Evolutionary conservation across 257 asterid genomes (phyloP).

Genomic region (Scutellaria baicalensis): DNA sequence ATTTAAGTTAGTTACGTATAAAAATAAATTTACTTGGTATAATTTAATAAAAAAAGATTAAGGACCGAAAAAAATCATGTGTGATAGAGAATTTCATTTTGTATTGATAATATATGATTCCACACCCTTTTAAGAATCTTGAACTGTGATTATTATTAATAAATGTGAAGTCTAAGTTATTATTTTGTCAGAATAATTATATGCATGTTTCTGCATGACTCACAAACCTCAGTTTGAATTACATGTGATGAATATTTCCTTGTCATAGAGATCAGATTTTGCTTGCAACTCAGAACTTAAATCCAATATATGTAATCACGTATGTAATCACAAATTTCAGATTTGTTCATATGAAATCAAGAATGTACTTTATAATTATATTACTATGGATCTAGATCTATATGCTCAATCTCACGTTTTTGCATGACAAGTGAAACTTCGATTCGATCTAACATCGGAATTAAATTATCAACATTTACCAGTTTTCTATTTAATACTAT

Average conservation of each 20-base stretch:
- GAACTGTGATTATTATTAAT: neutral
- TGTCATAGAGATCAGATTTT: neutral
- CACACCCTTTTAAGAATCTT: neutral
- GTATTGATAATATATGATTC: too few species aligned
- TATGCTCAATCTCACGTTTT: neutral
- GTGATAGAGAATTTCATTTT: too few species aligned
- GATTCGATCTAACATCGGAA: neutral
- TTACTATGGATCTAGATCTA: neutral
- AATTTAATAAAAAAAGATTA: too few species aligned
- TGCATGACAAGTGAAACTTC: neutral
- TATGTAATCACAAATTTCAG: too few species aligned
- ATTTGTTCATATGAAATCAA: neutral
- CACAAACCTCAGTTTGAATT: neutral
- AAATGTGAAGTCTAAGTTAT: neutral
- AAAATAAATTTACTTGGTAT: too few species aligned
- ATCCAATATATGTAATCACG: too few species aligned
- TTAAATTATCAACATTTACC: too few species aligned
- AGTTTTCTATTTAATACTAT: too few species aligned
- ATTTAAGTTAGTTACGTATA: too few species aligned
- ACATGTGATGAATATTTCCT: neutral
- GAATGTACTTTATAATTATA: neutral
- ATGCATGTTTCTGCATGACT: neutral
- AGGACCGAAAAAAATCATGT: too few species aligned
- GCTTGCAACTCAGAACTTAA: neutral
- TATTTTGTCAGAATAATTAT: neutral